Base-by-base conservation (phyloP, 2,329 filamentous ascomycete species). In the Didymosphaeria variabile region DNA sequence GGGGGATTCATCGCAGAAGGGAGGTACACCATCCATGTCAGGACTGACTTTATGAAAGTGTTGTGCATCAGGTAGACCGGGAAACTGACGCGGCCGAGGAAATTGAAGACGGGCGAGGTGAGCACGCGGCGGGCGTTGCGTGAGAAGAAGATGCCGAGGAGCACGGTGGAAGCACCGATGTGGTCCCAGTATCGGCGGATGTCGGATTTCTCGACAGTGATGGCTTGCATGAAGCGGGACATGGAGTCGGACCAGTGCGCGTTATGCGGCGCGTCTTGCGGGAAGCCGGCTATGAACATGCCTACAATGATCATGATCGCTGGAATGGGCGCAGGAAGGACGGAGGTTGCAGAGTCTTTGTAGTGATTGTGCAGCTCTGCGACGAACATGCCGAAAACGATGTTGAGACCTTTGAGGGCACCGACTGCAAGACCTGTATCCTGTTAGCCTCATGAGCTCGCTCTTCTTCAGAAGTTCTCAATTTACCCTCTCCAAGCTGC, bases 11-110 rank as follows among this genome's bases (percentile, higher is more conserved):
- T 76, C 23, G 74, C 75, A 5, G 73, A 77, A 0, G 75, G 75
- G 3, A 78, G 70, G 58, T 78, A 89, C 13, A 88, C 77, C 79
- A 89, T 82, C 85, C 86, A 89, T 29, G 85, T 84, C 15, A 90
- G 79, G 8, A 88, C 73, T 26, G 83, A 85, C 59, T 87, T 84
- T 66, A 89, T 83, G 32, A 90, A 79, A 0, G 85, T 83, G 45
- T 87, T 88, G 74, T 90, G 88, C 21, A 90, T 77, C 7, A 90
- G 81, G 68, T 90, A 90, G 15, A 90, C 85, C 1, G 87, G 86
- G 68, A 89, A 89, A 47, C 85, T 87, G 76, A 89, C 84, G 68
- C 85, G 86, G 47, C 88, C 88, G 13, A 90, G 82, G 83, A 87
- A 90, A 47, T 87, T 81, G 46, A 90, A 83, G 57, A 83, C 81